Percentiles rank a stretch among this genome's conserved stretches.
These are phyloP conservation scores for Nemania sp. DNA, from an alignment of 2,329 filamentous ascomycete genomes.

Conservation along the genomic window DNA sequence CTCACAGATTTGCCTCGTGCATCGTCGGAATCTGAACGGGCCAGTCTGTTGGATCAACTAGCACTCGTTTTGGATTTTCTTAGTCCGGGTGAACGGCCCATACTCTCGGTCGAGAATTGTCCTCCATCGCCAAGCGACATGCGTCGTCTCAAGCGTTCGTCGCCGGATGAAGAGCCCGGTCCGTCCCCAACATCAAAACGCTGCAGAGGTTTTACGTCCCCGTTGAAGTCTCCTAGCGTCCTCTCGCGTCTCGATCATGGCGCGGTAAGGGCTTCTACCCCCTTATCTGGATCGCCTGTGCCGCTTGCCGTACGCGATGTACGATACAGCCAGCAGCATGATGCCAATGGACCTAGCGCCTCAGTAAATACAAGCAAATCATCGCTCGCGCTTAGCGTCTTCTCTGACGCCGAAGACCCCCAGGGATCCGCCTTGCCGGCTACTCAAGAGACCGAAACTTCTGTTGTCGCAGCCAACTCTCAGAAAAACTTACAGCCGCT, in stretches of 20 bases:
- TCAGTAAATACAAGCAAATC: constrained; percentile 41
- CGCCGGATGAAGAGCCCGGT: constrained; percentile 27
- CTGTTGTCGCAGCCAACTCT: constrained; percentile 36
- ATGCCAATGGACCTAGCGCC: constrained; percentile 21
- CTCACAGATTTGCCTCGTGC: constrained; percentile 29
- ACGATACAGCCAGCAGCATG: constrained; percentile 11
- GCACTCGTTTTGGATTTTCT: constrained; percentile 30
- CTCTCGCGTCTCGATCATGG: constrained; percentile 34
- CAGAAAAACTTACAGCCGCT: constrained; percentile 28
- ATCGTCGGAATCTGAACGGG: constrained; percentile 33
- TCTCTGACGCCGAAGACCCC: constrained; percentile 36
- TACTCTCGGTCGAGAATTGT: constrained; percentile 17
- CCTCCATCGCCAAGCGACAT: constrained; percentile 21
- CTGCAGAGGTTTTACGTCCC: constrained; percentile 19
- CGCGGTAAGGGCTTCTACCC: constrained; percentile 26
- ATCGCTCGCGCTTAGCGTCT: constrained; percentile 41
- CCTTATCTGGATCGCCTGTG: constrained; percentile 21
- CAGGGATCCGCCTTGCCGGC: constrained; percentile 17
- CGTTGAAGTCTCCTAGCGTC: constrained; percentile 25
- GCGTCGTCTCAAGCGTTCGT: constrained; percentile 32
- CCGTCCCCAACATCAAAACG: constrained; percentile 29
- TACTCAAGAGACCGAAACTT: constrained; percentile 42
- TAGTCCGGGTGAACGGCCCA: constrained; percentile 15
- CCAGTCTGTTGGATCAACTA: constrained; percentile 30
- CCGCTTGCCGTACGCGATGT: constrained; percentile 10